Percentiles rank a stretch among this genome's conserved stretches.
These are phyloP conservation scores for Rhododendron ovatum DNA, from an alignment of 148 eudicot species.

Conservation along the genomic window DNA sequence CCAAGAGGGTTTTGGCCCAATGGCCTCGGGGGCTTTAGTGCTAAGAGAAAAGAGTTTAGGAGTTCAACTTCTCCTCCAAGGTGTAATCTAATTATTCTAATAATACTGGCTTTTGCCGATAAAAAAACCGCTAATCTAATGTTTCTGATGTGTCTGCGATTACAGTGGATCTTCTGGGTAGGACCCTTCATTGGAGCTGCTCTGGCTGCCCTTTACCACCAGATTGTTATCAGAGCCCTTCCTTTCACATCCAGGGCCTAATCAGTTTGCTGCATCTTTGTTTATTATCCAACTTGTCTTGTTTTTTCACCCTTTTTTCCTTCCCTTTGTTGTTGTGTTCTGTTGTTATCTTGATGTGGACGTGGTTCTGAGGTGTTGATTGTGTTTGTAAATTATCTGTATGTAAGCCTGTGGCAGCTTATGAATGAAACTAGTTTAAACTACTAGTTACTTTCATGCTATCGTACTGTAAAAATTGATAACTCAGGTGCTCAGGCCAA, in stretches of 20 bases:
- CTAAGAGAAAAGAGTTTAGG: no score
- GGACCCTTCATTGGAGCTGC: constrained; percentile 92
- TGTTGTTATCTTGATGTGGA: not conserved
- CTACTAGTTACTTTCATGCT: not conserved
- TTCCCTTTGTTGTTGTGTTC: not conserved
- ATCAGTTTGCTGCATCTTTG: not conserved
- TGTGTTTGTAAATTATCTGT: constrained; percentile 2
- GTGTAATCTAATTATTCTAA: no score
- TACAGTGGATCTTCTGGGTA: constrained; percentile 91
- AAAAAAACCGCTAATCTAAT: not conserved
- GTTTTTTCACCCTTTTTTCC: not conserved
- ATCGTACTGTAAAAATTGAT: not conserved
- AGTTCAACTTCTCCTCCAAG: no score
- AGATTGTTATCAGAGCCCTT: constrained; percentile 61
- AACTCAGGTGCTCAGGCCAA: no score
- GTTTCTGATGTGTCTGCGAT: not conserved
- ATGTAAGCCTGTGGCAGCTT: not conserved
- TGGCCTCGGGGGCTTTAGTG: no score
- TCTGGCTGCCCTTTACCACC: constrained; percentile 78
- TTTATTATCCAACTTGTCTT: not conserved
- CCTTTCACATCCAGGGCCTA: constrained; percentile 56
- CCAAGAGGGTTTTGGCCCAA: no score
- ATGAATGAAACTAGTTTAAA: not conserved
- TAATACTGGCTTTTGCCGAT: no score
- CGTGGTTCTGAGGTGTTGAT: not conserved